Percentiles rank a stretch among this genome's conserved stretches.
Evolutionary conservation across 2,329 filamentous ascomycete genomes (phyloP).

Genomic region (Didymella glomerata): DNA sequence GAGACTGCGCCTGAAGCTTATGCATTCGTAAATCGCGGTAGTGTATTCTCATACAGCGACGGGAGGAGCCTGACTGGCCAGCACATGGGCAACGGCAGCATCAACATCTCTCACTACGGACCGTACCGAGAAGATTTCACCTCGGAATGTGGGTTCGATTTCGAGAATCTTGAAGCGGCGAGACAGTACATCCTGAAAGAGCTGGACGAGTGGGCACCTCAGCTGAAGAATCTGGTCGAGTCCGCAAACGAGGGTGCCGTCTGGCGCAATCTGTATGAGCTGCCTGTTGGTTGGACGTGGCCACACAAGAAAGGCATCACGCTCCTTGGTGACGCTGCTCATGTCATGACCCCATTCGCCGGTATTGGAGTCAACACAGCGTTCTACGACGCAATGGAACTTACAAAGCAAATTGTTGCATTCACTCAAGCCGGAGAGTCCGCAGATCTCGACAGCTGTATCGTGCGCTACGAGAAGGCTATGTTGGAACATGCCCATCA

Average conservation of each 20-base stretch:
- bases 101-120: conserved; percentile 40
- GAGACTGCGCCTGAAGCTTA: conserved; percentile 39
- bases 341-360: conserved; percentile 51
- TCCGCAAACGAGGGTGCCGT: conserved; percentile 29
- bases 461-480: conserved; percentile 48
- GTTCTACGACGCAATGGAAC: conserved; percentile 48
- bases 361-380: conserved; percentile 53
- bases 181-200: conserved; percentile 34
- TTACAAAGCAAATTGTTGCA: conserved; percentile 45
- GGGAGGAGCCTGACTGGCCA: conserved; percentile 40
- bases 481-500: conserved; percentile 51
- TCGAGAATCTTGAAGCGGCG: conserved; percentile 27
- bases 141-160: conserved; percentile 30
- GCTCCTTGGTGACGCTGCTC: conserved; percentile 54
- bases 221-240: conserved; percentile 38
- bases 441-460: conserved; percentile 34
- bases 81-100: conserved; percentile 45
- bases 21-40: conserved; percentile 48
- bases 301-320: conserved; percentile 50
- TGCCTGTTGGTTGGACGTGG: conserved; percentile 53
- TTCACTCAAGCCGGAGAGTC: conserved; percentile 24
- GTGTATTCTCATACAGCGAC: conserved; percentile 43
- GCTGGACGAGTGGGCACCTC: conserved; percentile 44
- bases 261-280: conserved; percentile 49
- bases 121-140: conserved; percentile 37